These are phyloP conservation scores for Mycosphaerella sp. DNA, from an alignment of 2,329 filamentous ascomycete species.

Conservation along the genomic window DNA sequence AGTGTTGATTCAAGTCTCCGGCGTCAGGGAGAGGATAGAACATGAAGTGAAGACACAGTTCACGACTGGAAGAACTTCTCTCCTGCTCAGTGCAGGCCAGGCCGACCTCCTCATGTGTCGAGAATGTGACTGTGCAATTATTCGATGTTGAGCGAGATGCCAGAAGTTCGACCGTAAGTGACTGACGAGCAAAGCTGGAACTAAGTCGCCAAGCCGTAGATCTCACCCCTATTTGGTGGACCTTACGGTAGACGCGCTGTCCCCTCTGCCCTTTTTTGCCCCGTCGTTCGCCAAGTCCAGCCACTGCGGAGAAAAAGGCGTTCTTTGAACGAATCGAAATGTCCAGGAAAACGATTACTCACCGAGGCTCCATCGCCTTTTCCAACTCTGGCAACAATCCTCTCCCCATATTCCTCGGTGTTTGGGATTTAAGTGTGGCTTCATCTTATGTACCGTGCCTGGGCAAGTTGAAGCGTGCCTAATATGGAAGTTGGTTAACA, in stretches of 20 bases:
- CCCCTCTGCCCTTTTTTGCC: neutral
- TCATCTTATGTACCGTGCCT: neutral
- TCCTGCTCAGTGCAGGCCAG: too few species aligned
- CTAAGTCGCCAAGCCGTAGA: conserved; percentile 12
- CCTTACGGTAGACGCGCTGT: neutral
- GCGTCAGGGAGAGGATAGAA: neutral
- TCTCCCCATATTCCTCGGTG: conserved; percentile 1
- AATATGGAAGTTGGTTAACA: too few species aligned
- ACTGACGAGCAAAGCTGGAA: neutral
- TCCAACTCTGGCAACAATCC: too few species aligned
- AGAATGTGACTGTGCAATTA: too few species aligned
- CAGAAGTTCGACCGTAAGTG: neutral
- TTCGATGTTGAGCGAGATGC: neutral
- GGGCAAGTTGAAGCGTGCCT: neutral
- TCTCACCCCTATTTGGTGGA: neutral
- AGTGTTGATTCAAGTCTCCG: neutral
- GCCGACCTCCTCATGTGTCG: too few species aligned
- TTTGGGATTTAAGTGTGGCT: neutral
- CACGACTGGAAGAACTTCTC: neutral
- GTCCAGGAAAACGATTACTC: neutral
- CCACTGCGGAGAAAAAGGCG: neutral
- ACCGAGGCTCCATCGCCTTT: neutral
- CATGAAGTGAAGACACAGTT: neutral
- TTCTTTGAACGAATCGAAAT: neutral
- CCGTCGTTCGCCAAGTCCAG: too few species aligned